Percentiles rank a stretch among this genome's conserved stretches.
phyloP scores from a whole-genome alignment of 441 rosid species.

The Adansonia madagascariensis region DNA sequence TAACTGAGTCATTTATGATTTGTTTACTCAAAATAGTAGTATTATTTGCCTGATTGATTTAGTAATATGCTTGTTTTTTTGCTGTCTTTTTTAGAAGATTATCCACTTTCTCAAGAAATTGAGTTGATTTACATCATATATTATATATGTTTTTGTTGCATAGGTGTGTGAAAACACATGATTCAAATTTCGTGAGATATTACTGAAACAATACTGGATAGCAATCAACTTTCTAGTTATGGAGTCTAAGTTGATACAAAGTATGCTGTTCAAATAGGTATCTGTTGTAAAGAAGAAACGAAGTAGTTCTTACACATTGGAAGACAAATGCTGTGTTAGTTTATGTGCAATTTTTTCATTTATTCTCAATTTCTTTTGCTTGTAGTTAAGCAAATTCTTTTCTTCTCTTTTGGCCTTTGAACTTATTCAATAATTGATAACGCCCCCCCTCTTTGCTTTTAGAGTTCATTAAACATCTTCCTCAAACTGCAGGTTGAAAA shows the following conservation, averaged over 20 bases:
- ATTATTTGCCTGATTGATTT: not conserved
- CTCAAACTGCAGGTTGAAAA: constrained; percentile 73
- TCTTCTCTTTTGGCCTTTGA: not conserved
- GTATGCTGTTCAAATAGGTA: not conserved
- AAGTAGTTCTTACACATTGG: not conserved
- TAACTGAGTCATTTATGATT: not conserved
- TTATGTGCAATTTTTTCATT: not conserved
- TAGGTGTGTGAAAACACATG: not conserved
- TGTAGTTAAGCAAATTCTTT: too few species aligned
- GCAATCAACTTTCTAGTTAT: not conserved
- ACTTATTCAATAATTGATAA: not conserved
- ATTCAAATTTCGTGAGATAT: not conserved
- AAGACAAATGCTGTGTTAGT: not conserved
- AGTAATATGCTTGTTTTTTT: not conserved
- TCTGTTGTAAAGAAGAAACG: not conserved
- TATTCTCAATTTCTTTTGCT: too few species aligned
- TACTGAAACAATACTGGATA: too few species aligned
- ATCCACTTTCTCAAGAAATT: not conserved
- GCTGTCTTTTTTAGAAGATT: not conserved
- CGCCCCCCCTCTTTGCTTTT: not conserved
- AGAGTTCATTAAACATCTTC: constrained; percentile 20
- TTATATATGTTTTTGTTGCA: not conserved
- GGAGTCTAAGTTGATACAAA: not conserved
- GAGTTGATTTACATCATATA: not conserved
- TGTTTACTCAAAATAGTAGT: not conserved